Percentiles rank a stretch among this genome's conserved stretches.
Evolutionary conservation across 768 basidiomycete genomes (phyloP).

Genomic region (Suillus fuscotomentosus): DNA sequence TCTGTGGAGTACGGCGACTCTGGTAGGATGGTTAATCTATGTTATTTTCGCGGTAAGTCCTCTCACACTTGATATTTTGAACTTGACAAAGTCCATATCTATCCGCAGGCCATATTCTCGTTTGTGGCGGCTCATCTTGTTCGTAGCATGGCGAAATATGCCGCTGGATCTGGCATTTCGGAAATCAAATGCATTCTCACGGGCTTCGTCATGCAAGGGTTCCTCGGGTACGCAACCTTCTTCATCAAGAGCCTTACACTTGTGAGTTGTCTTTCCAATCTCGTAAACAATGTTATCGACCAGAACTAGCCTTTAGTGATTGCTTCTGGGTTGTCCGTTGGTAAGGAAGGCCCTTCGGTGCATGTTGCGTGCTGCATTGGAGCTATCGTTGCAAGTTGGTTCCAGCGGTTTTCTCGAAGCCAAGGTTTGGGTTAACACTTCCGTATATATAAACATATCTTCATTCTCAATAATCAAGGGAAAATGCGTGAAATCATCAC

Average conservation of each 20-base stretch:
- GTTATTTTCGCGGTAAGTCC: constrained; percentile 81
- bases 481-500: constrained; percentile 91
- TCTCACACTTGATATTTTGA: not conserved
- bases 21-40: constrained; percentile 82
- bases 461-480: constrained; percentile 37
- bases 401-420: constrained; percentile 79
- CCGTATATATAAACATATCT: constrained; percentile 3
- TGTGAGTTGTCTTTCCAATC: constrained; percentile 44
- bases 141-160: constrained; percentile 85
- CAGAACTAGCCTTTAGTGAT: constrained; percentile 84
- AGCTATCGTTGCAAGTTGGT: constrained; percentile 82
- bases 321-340: constrained; percentile 94
- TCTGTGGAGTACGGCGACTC: constrained; percentile 74
- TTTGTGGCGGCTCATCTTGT: constrained; percentile 90
- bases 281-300: constrained; percentile 13
- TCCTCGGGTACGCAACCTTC: constrained; percentile 86
- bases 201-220: constrained; percentile 97
- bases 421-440: constrained; percentile 57
- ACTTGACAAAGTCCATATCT: constrained; percentile 7
- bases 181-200: constrained; percentile 98
- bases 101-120: constrained; percentile 68
- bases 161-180: constrained; percentile 96
- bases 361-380: constrained; percentile 97
- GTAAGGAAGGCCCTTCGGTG: constrained; percentile 98
- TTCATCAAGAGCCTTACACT: constrained; percentile 92